Evolutionary conservation across 192 early-diverging fungal genomes (phyloP).

Genomic region (Gaertneriomyces sp.): DNA sequence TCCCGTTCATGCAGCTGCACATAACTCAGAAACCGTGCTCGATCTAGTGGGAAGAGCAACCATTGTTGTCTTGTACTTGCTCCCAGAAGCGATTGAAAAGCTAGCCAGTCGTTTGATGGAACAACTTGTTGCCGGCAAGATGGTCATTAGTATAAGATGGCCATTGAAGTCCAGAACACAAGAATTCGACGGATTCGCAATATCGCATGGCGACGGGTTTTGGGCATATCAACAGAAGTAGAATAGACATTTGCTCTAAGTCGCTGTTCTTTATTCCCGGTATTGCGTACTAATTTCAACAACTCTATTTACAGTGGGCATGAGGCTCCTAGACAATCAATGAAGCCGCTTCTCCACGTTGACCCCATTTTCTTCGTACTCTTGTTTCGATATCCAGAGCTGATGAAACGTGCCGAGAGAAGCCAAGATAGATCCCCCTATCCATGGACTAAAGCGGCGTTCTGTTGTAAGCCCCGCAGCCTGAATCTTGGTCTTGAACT

Average conservation of each 20-base stretch:
- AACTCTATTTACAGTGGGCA: not conserved
- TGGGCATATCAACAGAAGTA: not conserved
- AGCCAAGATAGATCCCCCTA: conserved; percentile 93
- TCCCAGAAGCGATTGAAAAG: conserved; percentile 8
- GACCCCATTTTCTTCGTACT: conserved; percentile 83
- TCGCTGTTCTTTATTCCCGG: too few species aligned
- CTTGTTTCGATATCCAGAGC: conserved; percentile 94
- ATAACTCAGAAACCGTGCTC: not conserved
- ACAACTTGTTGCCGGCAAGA: not conserved
- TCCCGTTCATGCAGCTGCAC: not conserved
- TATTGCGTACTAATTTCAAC: too few species aligned
- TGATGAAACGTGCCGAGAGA: conserved; percentile 97
- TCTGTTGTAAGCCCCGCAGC: conserved; percentile 75
- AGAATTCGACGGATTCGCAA: not conserved
- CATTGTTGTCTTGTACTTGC: not conserved
- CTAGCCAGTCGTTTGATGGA: not conserved
- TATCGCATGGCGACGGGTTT: not conserved
- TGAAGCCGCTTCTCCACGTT: conserved; percentile 75
- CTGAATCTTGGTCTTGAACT: conserved; percentile 79
- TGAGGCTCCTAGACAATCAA: conserved; percentile 10
- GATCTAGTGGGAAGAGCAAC: not conserved
- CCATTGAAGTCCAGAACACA: not conserved
- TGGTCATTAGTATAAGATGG: conserved; percentile 10
- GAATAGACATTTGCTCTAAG: not conserved
- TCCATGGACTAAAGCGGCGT: conserved; percentile 91